These are phyloP conservation scores for Schizophyllum amplum DNA, from an alignment of 1,284 basidiomycete genomes.

Conservation along the genomic window DNA sequence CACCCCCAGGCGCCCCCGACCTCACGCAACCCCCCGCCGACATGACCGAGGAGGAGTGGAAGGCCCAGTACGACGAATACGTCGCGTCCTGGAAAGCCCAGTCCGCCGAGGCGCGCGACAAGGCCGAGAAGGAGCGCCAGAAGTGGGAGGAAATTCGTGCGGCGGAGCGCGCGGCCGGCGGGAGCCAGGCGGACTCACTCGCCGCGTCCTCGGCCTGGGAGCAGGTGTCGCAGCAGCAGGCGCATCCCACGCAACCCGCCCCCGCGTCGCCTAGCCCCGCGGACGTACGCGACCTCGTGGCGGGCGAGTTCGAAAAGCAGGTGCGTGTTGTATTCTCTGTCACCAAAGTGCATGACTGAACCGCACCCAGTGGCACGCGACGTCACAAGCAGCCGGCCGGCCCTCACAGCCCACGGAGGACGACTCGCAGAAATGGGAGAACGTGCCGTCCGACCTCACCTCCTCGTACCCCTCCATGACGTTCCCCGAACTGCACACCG, in stretches of 20 bases:
- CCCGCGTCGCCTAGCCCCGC: constrained; percentile 21
- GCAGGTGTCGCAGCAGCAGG: background rate
- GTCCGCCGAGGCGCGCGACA: constrained; percentile 65
- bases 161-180: constrained; percentile 33
- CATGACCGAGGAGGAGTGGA: constrained; percentile 26
- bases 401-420: constrained; percentile 19
- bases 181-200: constrained; percentile 8
- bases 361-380: background rate
- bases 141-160: constrained; percentile 55
- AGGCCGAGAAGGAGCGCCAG: constrained; percentile 66
- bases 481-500: constrained; percentile 38
- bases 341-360: background rate
- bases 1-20: constrained; percentile 2
- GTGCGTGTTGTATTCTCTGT: constrained; percentile 13
- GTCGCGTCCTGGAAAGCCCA: constrained; percentile 28
- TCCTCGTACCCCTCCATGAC: constrained; percentile 67
- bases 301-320: constrained; percentile 30
- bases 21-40: constrained; percentile 9
- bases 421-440: constrained; percentile 58
- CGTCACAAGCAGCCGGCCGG: background rate
- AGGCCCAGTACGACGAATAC: constrained; percentile 9
- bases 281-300: constrained; percentile 36
- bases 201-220: background rate
- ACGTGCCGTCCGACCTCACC: constrained; percentile 54
- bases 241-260: background rate